Conservation (phyloP, 2,329 filamentous ascomycete genomes). For the Amylocarpus encephaloides region DNA sequence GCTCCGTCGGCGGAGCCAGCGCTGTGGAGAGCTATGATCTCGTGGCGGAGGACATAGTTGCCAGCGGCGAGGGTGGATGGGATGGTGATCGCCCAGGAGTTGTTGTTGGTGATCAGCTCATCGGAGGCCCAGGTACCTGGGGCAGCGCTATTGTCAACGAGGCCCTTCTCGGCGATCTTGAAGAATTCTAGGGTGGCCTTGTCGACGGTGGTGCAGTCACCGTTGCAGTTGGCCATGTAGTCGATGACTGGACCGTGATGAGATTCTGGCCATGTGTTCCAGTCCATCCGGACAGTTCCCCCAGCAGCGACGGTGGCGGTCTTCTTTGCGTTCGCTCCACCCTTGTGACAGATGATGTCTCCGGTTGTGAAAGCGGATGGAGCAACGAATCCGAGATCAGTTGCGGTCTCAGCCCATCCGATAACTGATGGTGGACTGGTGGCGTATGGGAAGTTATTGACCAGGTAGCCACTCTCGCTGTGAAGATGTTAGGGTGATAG, state of each 20-base stretch:
- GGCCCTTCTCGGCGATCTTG: conserved; percentile 37
- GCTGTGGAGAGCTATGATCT: conserved; percentile 35
- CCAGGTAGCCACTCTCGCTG: conserved; percentile 30
- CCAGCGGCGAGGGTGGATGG: conserved; percentile 39
- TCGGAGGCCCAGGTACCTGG: conserved; percentile 39
- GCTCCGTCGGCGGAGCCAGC: conserved; percentile 35
- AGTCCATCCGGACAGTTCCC: conserved; percentile 40
- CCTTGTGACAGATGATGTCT: conserved; percentile 45
- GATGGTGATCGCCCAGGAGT: conserved; percentile 43
- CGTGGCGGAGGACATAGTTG: conserved; percentile 48
- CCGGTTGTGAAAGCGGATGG: conserved; percentile 36
- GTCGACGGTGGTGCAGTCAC: conserved; percentile 35
- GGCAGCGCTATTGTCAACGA: conserved; percentile 30
- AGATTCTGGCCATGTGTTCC: conserved; percentile 44
- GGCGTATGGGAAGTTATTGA: conserved; percentile 17
- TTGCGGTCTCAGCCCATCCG: conserved; percentile 38
- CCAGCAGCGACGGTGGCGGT: conserved; percentile 40
- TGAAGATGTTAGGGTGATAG: neutral
- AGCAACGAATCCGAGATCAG: conserved; percentile 43
- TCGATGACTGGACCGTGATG: conserved; percentile 35
- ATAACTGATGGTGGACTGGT: conserved; percentile 25
- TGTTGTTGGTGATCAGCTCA: conserved; percentile 46
- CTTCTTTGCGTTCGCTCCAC: conserved; percentile 35
- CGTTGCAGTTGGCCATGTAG: conserved; percentile 25
- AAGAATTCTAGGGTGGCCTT: conserved; percentile 36